Evolutionary conservation across 208 protist species (phyloP).

Genomic region (Leishmania mexicana): DNA sequence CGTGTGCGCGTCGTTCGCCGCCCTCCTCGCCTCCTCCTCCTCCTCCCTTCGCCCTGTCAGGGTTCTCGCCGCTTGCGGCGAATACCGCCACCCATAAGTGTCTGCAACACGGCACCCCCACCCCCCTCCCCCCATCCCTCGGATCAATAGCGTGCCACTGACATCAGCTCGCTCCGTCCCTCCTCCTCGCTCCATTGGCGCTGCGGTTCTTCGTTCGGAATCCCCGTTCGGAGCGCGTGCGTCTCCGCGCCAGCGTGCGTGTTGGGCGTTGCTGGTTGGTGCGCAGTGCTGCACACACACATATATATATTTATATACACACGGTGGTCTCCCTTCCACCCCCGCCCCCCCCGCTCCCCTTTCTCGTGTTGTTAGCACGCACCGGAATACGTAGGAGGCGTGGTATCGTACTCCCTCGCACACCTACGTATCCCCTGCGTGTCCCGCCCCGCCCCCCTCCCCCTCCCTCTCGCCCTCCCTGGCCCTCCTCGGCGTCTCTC

Average conservation of each 20-base stretch:
- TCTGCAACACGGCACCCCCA: background rate
- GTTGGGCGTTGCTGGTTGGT: background rate
- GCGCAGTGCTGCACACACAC: no score
- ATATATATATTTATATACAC: no score
- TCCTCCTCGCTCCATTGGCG: no score
- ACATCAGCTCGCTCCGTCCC: no score
- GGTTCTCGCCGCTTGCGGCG: background rate
- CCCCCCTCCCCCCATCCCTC: no score
- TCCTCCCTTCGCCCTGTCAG: background rate
- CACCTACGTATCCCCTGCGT: no score
- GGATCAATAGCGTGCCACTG: background rate
- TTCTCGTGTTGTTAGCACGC: background rate
- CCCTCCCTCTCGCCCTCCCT: no score
- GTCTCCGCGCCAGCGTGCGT: background rate
- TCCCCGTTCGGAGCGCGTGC: background rate
- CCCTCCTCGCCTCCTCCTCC: background rate
- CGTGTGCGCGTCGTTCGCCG: background rate
- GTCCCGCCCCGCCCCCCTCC: no score
- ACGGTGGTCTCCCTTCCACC: background rate
- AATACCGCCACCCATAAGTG: background rate
- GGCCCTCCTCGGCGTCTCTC: no score
- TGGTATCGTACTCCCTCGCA: no score
- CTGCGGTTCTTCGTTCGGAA: no score
- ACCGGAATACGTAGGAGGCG: no score
- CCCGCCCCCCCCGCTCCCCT: background rate